Evolutionary conservation across 805 yeast genomes (phyloP).

Genomic region (Saturnispora kantuleensis): DNA sequence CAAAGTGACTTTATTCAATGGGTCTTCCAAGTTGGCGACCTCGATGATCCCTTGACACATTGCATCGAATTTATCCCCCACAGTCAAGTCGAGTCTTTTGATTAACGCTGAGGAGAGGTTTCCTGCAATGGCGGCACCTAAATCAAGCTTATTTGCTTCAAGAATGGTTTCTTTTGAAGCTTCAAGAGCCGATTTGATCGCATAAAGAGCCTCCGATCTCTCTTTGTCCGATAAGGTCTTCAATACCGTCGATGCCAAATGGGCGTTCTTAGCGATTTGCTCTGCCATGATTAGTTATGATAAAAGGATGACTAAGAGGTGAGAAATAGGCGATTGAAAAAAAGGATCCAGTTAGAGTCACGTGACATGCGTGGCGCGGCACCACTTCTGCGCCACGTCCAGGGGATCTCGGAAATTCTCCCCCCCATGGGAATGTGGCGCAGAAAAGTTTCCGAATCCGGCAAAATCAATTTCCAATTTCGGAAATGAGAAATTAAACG

Average conservation of each 20-base stretch:
- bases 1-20: slow-evolving; percentile 80
- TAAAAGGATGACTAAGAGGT: not conserved
- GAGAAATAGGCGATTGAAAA: not conserved
- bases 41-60: slow-evolving; percentile 94
- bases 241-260: slow-evolving; percentile 69
- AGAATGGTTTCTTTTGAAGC: slow-evolving; percentile 52
- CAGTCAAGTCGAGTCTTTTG: slow-evolving; percentile 75
- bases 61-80: slow-evolving; percentile 76
- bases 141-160: slow-evolving; percentile 64
- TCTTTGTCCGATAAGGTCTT: slow-evolving; percentile 68
- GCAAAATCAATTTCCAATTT: not conserved
- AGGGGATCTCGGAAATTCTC: not conserved
- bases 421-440: not conserved
- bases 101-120: slow-evolving; percentile 61
- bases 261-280: slow-evolving; percentile 71
- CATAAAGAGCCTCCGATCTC: slow-evolving; percentile 61
- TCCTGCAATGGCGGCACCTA: slow-evolving; percentile 55
- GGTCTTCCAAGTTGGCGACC: slow-evolving; percentile 83
- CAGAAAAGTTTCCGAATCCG: not conserved
- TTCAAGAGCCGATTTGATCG: slow-evolving; percentile 61
- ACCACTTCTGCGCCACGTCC: not conserved
- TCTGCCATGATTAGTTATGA: slow-evolving; percentile 40
- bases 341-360: not conserved
- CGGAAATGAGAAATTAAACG: not conserved
- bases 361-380: not conserved